phyloP scores from a whole-genome alignment of 2,329 filamentous ascomycete genomes.

The Pseudocercospora vitis region DNA sequence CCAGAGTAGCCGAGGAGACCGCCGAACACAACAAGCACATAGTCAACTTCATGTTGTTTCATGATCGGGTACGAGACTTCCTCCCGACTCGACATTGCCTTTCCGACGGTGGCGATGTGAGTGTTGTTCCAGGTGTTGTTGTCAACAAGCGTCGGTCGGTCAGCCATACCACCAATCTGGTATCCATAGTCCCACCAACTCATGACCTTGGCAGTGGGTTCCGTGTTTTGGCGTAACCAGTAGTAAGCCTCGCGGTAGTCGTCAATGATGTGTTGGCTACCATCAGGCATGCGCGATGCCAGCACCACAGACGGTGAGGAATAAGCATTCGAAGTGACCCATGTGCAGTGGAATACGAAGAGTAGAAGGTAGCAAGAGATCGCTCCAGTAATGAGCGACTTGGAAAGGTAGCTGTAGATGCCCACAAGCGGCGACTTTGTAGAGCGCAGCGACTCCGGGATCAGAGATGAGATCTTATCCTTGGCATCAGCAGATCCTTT shows the following conservation, averaged over 20 bases:
- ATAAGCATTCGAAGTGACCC: conserved; percentile 99
- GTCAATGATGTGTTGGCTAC: conserved; percentile 97
- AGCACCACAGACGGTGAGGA: conserved; percentile 96
- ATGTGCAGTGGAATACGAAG: conserved; percentile 97
- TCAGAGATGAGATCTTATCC: conserved; percentile 47
- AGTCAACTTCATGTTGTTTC: conserved; percentile 97
- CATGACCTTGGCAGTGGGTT: conserved; percentile 96
- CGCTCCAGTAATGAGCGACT: conserved; percentile 70
- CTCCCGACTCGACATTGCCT: conserved; percentile 96
- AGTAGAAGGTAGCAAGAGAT: conserved; percentile 80
- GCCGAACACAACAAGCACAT: conserved; percentile 96
- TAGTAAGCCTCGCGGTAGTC: conserved; percentile 99
- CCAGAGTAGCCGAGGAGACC: conserved; percentile 95
- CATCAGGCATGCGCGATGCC: conserved; percentile 87
- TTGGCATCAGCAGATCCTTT: conserved; percentile 46
- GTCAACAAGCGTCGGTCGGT: conserved; percentile 93
- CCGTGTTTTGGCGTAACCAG: conserved; percentile 97
- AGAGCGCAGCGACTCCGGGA: conserved; percentile 63
- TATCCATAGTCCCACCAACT: conserved; percentile 99
- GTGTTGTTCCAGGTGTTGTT: conserved; percentile 99
- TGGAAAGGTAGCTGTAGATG: conserved; percentile 78
- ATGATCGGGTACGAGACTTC: conserved; percentile 99
- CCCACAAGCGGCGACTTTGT: conserved; percentile 74
- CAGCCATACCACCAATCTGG: conserved; percentile 99
- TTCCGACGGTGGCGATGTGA: conserved; percentile 97